These are phyloP conservation scores for Punctularia strigosozonata DNA, from an alignment of 768 basidiomycete species.

Conservation along the genomic window DNA sequence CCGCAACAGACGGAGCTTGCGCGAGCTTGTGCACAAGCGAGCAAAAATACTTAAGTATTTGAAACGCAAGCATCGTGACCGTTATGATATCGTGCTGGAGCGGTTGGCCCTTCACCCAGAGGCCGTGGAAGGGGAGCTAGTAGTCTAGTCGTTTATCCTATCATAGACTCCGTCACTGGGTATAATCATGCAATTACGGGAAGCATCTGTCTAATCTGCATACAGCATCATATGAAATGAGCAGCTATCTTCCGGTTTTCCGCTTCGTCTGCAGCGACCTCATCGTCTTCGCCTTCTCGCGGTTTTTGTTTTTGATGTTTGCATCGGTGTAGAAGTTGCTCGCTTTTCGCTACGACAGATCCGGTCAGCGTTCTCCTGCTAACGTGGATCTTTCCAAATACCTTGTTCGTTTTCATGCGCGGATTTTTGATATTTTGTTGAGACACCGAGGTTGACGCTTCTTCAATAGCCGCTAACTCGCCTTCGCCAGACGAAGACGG, in stretches of 20 bases:
- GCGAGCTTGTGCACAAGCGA: slow-evolving; percentile 69
- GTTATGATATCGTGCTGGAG: slow-evolving; percentile 64
- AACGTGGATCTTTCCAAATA: slow-evolving; percentile 15
- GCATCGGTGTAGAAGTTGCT: slow-evolving; percentile 79
- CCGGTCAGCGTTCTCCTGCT: slow-evolving; percentile 1
- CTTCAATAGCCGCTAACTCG: slow-evolving; percentile 17
- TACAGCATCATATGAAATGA: too few species aligned
- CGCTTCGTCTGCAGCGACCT: slow-evolving; percentile 29
- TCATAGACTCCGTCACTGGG: too few species aligned
- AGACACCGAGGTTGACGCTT: slow-evolving; percentile 21
- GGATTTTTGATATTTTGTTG: slow-evolving; percentile 32
- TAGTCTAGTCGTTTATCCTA: too few species aligned
- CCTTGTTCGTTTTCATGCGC: slow-evolving; percentile 94
- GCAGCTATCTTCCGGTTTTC: too few species aligned
- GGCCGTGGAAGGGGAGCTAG: slow-evolving; percentile 84
- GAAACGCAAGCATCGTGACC: slow-evolving; percentile 44
- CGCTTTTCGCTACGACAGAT: slow-evolving; percentile 57
- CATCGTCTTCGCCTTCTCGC: slow-evolving; percentile 48
- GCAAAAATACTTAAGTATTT: slow-evolving; percentile 78
- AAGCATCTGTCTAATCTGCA: too few species aligned
- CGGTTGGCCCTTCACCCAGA: slow-evolving; percentile 67
- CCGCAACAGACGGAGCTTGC: slow-evolving; percentile 64
- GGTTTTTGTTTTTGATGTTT: slow-evolving; percentile 84
- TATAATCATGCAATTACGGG: too few species aligned
- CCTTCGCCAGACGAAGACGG: slow-evolving; percentile 8